Evolutionary conservation across 2,329 filamentous ascomycete species (phyloP).

Genomic region (Thelonectria olida): DNA sequence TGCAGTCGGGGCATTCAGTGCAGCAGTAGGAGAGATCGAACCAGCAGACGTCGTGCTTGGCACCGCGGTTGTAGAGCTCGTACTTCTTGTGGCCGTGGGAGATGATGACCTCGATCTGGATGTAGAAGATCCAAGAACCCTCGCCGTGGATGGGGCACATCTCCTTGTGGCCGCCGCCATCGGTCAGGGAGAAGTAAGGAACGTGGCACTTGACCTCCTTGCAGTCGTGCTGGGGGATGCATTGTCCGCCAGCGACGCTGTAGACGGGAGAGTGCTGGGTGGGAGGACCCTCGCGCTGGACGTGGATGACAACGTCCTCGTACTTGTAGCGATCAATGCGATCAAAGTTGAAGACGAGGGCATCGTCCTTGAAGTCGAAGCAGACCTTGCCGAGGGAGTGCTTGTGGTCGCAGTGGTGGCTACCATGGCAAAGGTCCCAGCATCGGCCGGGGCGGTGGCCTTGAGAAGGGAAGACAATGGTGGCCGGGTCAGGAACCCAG

Average conservation of each 20-base stretch:
- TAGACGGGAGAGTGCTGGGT: conserved; percentile 33
- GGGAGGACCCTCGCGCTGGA: conserved; percentile 34
- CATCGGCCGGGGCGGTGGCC: conserved; percentile 30
- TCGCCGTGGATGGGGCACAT: conserved; percentile 38
- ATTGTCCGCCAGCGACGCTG: conserved; percentile 35
- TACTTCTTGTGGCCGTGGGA: conserved; percentile 34
- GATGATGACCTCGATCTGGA: conserved; percentile 38
- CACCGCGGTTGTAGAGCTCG: conserved; percentile 36
- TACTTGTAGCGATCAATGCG: conserved; percentile 39
- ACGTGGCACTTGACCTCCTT: conserved; percentile 38
- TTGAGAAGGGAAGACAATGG: conserved; percentile 37
- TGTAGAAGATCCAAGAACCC: conserved; percentile 41
- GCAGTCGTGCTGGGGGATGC: conserved; percentile 29
- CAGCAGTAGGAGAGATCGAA: conserved; percentile 41
- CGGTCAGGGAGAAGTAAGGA: conserved; percentile 37
- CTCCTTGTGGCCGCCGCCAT: conserved; percentile 35
- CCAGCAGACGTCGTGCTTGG: conserved; percentile 34
- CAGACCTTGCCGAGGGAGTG: conserved; percentile 35
- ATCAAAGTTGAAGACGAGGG: conserved; percentile 36
- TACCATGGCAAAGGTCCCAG: conserved; percentile 38
- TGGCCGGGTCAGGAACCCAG: conserved; percentile 38
- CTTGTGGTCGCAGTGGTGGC: conserved; percentile 31
- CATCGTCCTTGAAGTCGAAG: conserved; percentile 40
- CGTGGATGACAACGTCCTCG: conserved; percentile 36
- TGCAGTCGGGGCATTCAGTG: conserved; percentile 36